These are phyloP conservation scores for Hibiscus tridactylites DNA, from an alignment of 345 rosid genomes.

Conservation along the genomic window DNA sequence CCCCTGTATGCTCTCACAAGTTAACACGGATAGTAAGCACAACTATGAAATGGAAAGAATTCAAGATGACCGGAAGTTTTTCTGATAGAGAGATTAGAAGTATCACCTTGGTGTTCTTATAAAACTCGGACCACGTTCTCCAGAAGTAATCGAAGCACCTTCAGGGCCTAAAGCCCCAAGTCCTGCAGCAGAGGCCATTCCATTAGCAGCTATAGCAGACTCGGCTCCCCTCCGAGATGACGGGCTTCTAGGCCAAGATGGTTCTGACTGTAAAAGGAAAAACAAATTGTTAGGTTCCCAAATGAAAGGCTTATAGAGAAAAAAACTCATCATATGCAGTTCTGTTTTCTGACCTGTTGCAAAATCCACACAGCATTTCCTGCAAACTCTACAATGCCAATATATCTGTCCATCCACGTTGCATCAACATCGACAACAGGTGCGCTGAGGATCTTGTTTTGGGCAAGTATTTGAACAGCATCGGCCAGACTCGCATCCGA, in stretches of 20 bases:
- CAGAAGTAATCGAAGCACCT: slow-evolving; percentile 71
- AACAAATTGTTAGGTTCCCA: background rate
- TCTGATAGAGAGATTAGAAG: background rate
- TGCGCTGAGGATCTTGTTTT: slow-evolving; percentile 63
- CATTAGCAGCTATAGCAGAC: slow-evolving; percentile 46
- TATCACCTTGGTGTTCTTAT: slow-evolving; percentile 79
- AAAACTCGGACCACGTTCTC: slow-evolving; percentile 72
- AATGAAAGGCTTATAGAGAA: background rate
- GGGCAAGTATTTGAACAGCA: slow-evolving; percentile 66
- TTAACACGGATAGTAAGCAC: background rate
- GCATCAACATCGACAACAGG: slow-evolving; percentile 88
- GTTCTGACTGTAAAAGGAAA: slow-evolving; percentile 55
- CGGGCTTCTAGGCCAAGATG: slow-evolving; percentile 78
- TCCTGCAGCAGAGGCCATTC: slow-evolving; percentile 35
- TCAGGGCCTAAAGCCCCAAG: slow-evolving; percentile 48
- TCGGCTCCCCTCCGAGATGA: slow-evolving; percentile 30
- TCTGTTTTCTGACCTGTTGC: slow-evolving; percentile 54
- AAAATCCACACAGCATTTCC: slow-evolving; percentile 95
- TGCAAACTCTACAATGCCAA: slow-evolving; percentile 90
- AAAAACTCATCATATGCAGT: background rate
- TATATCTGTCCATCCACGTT: slow-evolving; percentile 87
- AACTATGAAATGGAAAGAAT: background rate
- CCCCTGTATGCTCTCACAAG: slow-evolving; percentile 47
- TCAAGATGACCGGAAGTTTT: background rate
- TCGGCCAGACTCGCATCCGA: slow-evolving; percentile 85